phyloP scores from a whole-genome alignment of 441 rosid species.

The Jatropha multifida region DNA sequence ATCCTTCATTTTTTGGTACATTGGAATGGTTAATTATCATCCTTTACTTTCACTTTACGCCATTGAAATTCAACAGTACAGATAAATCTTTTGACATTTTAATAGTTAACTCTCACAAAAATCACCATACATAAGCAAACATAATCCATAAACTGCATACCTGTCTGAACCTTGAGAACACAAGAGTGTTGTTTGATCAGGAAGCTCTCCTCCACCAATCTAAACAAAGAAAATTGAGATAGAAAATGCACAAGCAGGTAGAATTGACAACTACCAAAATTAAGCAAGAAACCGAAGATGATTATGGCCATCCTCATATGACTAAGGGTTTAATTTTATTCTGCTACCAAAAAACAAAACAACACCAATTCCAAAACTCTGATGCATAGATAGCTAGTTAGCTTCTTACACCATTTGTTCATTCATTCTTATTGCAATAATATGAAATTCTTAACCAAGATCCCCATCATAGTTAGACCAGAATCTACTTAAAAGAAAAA shows the following conservation, averaged over 20 bases:
- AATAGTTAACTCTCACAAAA: background rate
- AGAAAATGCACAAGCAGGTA: slow-evolving; percentile 17
- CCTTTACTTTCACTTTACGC: background rate
- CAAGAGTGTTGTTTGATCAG: slow-evolving; percentile 81
- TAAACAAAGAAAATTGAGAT: slow-evolving; percentile 41
- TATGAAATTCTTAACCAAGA: no score
- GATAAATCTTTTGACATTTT: slow-evolving; percentile 10
- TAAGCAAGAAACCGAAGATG: background rate
- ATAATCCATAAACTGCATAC: slow-evolving; percentile 39
- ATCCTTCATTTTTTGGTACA: background rate
- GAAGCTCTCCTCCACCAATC: slow-evolving; percentile 90
- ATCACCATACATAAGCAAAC: slow-evolving; percentile 2
- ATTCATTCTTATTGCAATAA: background rate
- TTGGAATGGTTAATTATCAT: background rate
- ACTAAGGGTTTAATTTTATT: background rate
- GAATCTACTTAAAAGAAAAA: no score
- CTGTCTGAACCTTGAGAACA: slow-evolving; percentile 97
- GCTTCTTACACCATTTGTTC: background rate
- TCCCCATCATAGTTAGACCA: no score
- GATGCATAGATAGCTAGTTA: background rate
- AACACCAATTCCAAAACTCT: no score
- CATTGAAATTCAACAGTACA: slow-evolving; percentile 17
- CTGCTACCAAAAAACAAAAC: background rate
- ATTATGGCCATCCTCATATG: background rate
- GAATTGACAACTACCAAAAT: background rate